Percentiles rank a stretch among this genome's conserved stretches.
Conservation (phyloP, 805 yeast genomes). For the Ogataea methanolica region DNA sequence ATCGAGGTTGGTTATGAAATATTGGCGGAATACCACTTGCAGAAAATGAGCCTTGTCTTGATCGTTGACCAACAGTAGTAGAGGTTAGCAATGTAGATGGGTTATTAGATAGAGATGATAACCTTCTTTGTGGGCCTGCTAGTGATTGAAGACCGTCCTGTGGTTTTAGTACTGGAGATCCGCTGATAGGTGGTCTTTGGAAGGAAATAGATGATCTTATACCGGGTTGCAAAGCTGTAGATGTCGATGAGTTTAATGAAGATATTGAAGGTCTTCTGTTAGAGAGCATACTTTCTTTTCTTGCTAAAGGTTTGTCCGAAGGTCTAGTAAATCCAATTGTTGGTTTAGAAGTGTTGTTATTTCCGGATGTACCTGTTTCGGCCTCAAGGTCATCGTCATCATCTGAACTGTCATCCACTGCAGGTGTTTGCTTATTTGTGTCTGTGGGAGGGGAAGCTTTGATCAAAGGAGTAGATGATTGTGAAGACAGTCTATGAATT, state of each 20-base stretch:
- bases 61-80: background rate
- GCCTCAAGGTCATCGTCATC: background rate
- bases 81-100: background rate
- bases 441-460: background rate
- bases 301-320: background rate
- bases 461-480: background rate
- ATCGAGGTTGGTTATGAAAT: background rate
- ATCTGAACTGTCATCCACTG: slow-evolving; percentile 1
- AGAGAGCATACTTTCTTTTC: slow-evolving; percentile 1
- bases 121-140: slow-evolving; percentile 9
- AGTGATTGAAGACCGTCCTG: background rate
- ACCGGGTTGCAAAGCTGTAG: background rate
- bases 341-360: background rate
- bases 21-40: background rate
- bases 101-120: slow-evolving; percentile 13
- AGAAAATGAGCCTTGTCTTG: slow-evolving; percentile 1
- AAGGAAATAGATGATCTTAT: slow-evolving; percentile 9
- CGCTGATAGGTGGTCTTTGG: slow-evolving; percentile 1
- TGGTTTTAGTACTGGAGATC: background rate
- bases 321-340: background rate
- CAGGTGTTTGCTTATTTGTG: background rate
- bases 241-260: background rate
- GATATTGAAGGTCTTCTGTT: slow-evolving; percentile 7
- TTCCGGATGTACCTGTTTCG: no score
- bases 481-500: background rate